Conservation (phyloP, 306 rosid species). For the Glycine latifolia region DNA sequence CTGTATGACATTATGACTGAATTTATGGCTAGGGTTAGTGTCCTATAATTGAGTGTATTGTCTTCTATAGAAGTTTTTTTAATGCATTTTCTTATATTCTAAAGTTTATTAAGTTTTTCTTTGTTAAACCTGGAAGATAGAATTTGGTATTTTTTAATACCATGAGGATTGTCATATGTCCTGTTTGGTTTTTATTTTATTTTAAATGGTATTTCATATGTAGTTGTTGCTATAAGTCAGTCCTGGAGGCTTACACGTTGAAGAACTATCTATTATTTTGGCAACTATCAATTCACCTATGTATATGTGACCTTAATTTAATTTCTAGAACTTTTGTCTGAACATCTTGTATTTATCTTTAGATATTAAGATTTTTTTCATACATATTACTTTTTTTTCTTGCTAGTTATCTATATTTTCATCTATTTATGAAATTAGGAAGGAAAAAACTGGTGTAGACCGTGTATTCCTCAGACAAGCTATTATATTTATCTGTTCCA, state of each 20-base stretch:
- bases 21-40: too few species aligned
- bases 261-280: background rate
- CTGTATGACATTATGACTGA: too few species aligned
- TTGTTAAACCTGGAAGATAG: too few species aligned
- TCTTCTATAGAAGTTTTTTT: too few species aligned
- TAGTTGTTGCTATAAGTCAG: constrained; percentile 18
- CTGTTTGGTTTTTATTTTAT: too few species aligned
- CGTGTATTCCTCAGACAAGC: constrained; percentile 94
- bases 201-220: background rate
- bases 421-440: constrained; percentile 60
- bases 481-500: constrained; percentile 94
- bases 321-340: constrained; percentile 6
- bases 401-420: constrained; percentile 29
- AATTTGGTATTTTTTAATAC: too few species aligned
- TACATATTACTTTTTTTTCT: background rate
- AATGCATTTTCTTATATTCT: too few species aligned
- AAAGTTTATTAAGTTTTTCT: too few species aligned
- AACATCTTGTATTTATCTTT: constrained; percentile 7
- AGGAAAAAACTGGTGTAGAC: constrained; percentile 89
- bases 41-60: too few species aligned
- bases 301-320: background rate
- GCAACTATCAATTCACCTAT: constrained; percentile 10
- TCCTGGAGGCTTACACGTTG: background rate
- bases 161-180: too few species aligned
- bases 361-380: background rate